phyloP scores from a whole-genome alignment of 306 rosid genomes.

The Pachyrhizus erosus region DNA sequence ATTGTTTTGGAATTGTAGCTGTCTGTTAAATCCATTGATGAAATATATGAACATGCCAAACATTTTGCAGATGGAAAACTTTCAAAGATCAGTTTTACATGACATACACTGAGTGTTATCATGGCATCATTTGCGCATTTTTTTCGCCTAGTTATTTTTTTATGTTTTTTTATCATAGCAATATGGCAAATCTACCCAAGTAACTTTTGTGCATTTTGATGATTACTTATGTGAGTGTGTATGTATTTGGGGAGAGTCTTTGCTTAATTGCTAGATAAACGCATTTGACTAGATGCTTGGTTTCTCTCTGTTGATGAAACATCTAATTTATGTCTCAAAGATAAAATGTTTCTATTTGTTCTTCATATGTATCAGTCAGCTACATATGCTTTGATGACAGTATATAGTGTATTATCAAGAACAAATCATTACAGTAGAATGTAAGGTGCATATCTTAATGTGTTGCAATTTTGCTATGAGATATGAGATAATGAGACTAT shows the following conservation, averaged over 20 bases:
- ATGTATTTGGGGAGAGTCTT: background rate
- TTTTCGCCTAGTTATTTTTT: background rate
- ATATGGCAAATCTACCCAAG: background rate
- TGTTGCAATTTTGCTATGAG: background rate
- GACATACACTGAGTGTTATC: background rate
- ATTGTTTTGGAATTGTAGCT: background rate
- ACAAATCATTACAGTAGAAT: background rate
- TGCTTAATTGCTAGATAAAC: slow-evolving; percentile 4
- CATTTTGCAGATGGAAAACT: background rate
- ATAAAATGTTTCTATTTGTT: background rate
- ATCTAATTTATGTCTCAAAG: background rate
- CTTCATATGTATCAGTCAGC: slow-evolving; percentile 20
- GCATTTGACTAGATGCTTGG: background rate
- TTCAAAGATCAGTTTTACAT: background rate
- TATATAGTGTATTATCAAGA: background rate
- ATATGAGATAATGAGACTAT: background rate
- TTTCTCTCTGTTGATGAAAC: background rate
- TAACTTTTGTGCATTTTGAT: slow-evolving; percentile 9
- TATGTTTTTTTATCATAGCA: background rate
- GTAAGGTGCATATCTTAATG: background rate
- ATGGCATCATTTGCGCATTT: background rate
- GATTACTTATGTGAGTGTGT: background rate
- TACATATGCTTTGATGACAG: slow-evolving; percentile 18
- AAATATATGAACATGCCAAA: slow-evolving; percentile 10
- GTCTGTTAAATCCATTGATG: background rate